Evolutionary conservation across 345 rosid genomes (phyloP), one percentile per base, ranked within the genome.

Genomic region (Salix dunnii): DNA sequence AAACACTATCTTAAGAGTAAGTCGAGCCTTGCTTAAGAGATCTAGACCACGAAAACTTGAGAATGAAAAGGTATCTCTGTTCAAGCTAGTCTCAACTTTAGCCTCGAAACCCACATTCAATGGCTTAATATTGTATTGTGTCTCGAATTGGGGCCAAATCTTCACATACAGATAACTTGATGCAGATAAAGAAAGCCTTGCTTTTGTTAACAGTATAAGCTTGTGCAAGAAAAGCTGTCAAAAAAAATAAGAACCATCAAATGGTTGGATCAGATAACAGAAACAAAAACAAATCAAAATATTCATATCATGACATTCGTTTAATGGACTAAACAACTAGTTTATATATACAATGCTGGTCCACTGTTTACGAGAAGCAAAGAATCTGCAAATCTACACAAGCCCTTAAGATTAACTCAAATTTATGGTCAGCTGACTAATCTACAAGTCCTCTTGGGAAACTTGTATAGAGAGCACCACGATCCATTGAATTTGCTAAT

Each of bases 401-500:
- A 27, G 21, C 31, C 35, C 53, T 35, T 20, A 0, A 3, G 35
- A 46, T 58, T 38, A 16, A 43, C 33, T 49, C 77, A 14, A 67
- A 74, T 23, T 58, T 18, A 23, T 36, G 31, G 51, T 38, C 16
- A 16, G 74, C 38, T 5, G 48, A 36, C 62, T 43, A 43, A 21
- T 69, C 72, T 69, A 43, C 1, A 20, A 48, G 28, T 35, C 27
- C 30, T 67, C 70, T 67, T 27, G 28, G 46, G 28, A 67, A 21
- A 67, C 21, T n/a, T 20, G 28, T 18, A 17, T 27, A 18, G 60
- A 43, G 30, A 27, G 11, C 21, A 10, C 35, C 30, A 20, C 14
- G 43, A 65, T 30, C 70, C 36, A n/a, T 69, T 69, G n/a, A 76
- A 62, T 76, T 70, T 60, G 49, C 62, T 36, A 9, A 38, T 28